A percentile compares a stretch with the other conserved stretches of the same genome.
Conservation (phyloP, 352 stramenopile genomes). For the Pythium sp. region DNA sequence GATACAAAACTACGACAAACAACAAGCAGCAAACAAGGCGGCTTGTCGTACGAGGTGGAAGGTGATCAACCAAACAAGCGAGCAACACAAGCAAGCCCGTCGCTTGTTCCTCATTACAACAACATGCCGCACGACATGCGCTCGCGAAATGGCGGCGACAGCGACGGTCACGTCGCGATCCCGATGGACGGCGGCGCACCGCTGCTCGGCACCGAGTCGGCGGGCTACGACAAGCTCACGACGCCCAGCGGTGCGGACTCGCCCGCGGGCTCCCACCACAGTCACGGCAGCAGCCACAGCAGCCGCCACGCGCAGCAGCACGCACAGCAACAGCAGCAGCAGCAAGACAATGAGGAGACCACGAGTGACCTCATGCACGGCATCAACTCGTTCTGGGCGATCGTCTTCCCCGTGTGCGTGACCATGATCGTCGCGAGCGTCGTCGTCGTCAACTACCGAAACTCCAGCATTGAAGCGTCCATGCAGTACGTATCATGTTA, state of each 20-base stretch:
- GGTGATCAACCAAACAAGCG: neutral
- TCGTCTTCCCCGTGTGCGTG: slow-evolving; percentile 77
- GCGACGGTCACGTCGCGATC: slow-evolving; percentile 24
- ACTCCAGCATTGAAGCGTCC: slow-evolving; percentile 63
- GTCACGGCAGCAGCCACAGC: slow-evolving; percentile 13
- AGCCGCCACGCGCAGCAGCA: slow-evolving; percentile 16
- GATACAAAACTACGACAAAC: slow-evolving; percentile 1
- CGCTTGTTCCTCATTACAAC: neutral
- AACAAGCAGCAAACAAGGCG: neutral
- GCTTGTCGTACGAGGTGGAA: neutral
- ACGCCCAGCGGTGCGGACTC: slow-evolving; percentile 34
- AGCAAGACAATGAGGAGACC: slow-evolving; percentile 26
- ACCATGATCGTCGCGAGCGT: slow-evolving; percentile 82
- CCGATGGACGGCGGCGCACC: slow-evolving; percentile 33
- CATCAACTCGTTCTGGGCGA: slow-evolving; percentile 87
- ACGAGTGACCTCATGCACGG: slow-evolving; percentile 82
- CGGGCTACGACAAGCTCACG: slow-evolving; percentile 59
- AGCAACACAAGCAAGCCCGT: neutral
- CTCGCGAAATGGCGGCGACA: slow-evolving; percentile 8
- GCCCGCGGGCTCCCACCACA: slow-evolving; percentile 11
- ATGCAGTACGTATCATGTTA: slow-evolving; percentile 55
- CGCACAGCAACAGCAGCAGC: slow-evolving; percentile 15
- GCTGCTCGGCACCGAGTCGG: slow-evolving; percentile 22
- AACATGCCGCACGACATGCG: slow-evolving; percentile 17
- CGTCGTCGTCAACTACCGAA: slow-evolving; percentile 85